phyloP scores from a whole-genome alignment of 495 filamentous ascomycete species.

The Wilcoxina mikolae region DNA sequence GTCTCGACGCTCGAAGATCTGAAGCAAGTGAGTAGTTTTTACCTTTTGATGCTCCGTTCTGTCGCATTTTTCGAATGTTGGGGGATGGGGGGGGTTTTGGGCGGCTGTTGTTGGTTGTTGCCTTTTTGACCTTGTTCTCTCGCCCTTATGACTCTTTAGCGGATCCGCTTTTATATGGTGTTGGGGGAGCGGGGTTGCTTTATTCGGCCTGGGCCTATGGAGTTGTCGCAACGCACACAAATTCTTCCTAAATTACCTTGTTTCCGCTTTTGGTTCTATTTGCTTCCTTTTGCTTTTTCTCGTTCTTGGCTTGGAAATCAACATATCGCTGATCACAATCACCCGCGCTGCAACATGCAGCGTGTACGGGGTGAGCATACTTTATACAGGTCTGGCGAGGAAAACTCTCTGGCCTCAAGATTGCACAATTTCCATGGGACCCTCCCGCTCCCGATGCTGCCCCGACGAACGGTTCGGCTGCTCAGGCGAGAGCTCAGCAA shows the following conservation, averaged over 20 bases:
- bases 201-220: conserved; percentile 16
- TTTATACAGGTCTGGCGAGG: conserved; percentile 69
- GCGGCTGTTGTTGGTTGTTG: conserved; percentile 25
- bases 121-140: conserved; percentile 8
- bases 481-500: neutral
- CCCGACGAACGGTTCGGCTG: conserved; percentile 12
- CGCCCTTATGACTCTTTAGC: conserved; percentile 17
- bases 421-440: conserved; percentile 93
- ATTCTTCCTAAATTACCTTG: conserved; percentile 17
- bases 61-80: conserved; percentile 4
- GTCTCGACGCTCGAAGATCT: conserved; percentile 70
- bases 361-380: neutral
- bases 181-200: conserved; percentile 26
- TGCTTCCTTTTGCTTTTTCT: neutral
- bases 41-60: neutral
- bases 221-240: neutral
- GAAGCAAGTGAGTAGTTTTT: conserved; percentile 46
- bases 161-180: conserved; percentile 29
- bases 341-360: neutral
- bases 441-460: conserved; percentile 47
- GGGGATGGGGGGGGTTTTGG: conserved; percentile 14
- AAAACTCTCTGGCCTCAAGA: conserved; percentile 63
- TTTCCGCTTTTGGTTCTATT: conserved; percentile 6
- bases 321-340: conserved; percentile 1
- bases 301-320: neutral